Evolutionary conservation across 1,139 yeast species (phyloP).

Genomic region (Petasospora rhodanensis): DNA sequence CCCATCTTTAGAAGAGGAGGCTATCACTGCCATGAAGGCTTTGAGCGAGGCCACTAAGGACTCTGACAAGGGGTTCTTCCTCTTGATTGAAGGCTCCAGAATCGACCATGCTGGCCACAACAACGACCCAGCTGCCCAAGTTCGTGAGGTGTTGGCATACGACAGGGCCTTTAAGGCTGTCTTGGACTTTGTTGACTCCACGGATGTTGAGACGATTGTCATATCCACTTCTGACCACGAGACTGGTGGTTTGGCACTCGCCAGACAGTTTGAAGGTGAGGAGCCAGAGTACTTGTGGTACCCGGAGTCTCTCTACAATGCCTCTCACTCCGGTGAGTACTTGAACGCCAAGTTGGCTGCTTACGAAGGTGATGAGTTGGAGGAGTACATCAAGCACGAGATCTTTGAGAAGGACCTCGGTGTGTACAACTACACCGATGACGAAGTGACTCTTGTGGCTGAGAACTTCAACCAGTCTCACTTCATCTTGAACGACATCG

Average conservation of each 20-base stretch:
- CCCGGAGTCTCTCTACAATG: conserved; percentile 63
- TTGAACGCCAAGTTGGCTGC: conserved; percentile 39
- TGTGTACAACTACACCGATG: conserved; percentile 45
- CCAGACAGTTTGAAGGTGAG: conserved; percentile 58
- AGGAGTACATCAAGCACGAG: conserved; percentile 42
- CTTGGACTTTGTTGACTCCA: conserved; percentile 53
- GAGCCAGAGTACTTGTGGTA: conserved; percentile 75
- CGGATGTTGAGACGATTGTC: conserved; percentile 68
- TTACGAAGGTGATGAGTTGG: conserved; percentile 32
- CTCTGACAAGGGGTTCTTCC: conserved; percentile 73
- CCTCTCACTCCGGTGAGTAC: conserved; percentile 71
- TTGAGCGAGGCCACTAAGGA: conserved; percentile 60
- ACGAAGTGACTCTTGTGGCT: conserved; percentile 40
- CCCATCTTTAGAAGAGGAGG: conserved; percentile 76
- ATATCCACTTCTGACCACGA: conserved; percentile 86
- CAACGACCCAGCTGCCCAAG: conserved; percentile 88
- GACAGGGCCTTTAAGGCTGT: conserved; percentile 73
- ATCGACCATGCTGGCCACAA: conserved; percentile 91
- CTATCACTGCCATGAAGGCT: conserved; percentile 62
- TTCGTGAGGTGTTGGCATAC: conserved; percentile 69
- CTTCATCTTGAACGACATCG: conserved; percentile 51
- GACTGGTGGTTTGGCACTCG: conserved; percentile 80
- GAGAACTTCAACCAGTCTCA: conserved; percentile 26
- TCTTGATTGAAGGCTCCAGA: conserved; percentile 81
- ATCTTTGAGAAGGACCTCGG: conserved; percentile 58